These are phyloP conservation scores for Ophiostoma montium DNA, from an alignment of 2,329 filamentous ascomycete species.

Conservation along the genomic window DNA sequence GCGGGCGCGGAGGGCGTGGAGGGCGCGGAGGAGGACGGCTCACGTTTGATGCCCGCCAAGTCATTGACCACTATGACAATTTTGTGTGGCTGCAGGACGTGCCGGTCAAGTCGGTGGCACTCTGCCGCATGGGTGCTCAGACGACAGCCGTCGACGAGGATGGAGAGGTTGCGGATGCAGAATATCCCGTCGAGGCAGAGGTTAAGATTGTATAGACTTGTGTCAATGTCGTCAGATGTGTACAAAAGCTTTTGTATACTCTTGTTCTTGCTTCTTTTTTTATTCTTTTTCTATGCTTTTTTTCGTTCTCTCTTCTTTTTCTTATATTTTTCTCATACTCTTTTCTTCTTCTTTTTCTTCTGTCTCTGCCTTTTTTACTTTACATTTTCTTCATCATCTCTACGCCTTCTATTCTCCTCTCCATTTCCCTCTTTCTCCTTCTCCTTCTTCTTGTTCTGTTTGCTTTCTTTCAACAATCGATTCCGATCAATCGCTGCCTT, in stretches of 20 bases:
- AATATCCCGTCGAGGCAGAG: slow-evolving; percentile 39
- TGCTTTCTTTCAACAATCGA: too few species aligned
- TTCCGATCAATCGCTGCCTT: too few species aligned
- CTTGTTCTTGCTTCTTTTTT: background rate
- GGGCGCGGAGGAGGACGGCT: slow-evolving; percentile 18
- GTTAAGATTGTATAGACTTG: slow-evolving; percentile 18
- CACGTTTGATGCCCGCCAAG: slow-evolving; percentile 38
- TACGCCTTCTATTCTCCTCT: too few species aligned
- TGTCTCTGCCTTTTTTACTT: too few species aligned
- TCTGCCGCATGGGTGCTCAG: slow-evolving; percentile 74
- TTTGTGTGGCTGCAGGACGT: slow-evolving; percentile 59
- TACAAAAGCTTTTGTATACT: too few species aligned
- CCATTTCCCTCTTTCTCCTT: too few species aligned
- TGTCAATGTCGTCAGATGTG: too few species aligned
- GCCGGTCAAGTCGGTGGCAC: slow-evolving; percentile 53
- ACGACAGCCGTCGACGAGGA: slow-evolving; percentile 41
- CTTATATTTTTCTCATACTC: too few species aligned
- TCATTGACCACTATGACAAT: slow-evolving; percentile 47
- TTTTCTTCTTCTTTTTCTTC: background rate
- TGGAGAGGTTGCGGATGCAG: slow-evolving; percentile 33
- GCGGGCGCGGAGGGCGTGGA: slow-evolving; percentile 13
- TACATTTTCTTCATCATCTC: background rate
- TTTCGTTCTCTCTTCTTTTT: background rate
- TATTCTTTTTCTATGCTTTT: slow-evolving; percentile 1
- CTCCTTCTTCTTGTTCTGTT: too few species aligned